phyloP scores from a whole-genome alignment of 257 asterid genomes.

The Nicotiana obtusifolia region DNA sequence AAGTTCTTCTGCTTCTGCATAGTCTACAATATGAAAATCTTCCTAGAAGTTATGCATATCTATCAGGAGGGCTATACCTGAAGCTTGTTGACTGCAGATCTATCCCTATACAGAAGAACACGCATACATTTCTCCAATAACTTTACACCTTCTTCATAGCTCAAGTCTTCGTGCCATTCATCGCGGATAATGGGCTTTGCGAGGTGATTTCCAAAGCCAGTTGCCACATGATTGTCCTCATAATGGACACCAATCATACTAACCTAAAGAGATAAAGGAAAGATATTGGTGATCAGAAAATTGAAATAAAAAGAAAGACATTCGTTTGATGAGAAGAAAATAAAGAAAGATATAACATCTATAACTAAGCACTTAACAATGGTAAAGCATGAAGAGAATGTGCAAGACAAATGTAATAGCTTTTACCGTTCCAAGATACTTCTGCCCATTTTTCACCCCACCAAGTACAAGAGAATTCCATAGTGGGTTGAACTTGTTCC shows the following conservation, averaged over 20 bases:
- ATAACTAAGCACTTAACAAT: not conserved
- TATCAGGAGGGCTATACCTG: conserved; percentile 41
- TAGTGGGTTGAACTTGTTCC: conserved; percentile 86
- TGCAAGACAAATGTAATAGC: not conserved
- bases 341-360: not conserved
- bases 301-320: not conserved
- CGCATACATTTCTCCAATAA: conserved; percentile 93
- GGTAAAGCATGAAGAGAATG: not conserved
- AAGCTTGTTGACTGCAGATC: conserved; percentile 93
- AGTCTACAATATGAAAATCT: not conserved
- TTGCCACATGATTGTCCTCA: conserved; percentile 74
- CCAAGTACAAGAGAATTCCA: conserved; percentile 93
- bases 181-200: conserved; percentile 86
- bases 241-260: conserved; percentile 95
- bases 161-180: conserved; percentile 83
- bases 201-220: conserved; percentile 92
- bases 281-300: not conserved
- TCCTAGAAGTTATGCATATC: not conserved
- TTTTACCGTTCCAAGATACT: conserved; percentile 82
- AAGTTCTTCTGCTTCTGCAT: not conserved
- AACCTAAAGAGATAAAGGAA: conserved; percentile 39
- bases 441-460: conserved; percentile 88
- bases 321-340: not conserved
- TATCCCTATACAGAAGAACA: conserved; percentile 90
- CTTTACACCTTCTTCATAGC: conserved; percentile 81